phyloP scores from a whole-genome alignment of 2,329 filamentous ascomycete species.

The Gaeumannomyces tritici region DNA sequence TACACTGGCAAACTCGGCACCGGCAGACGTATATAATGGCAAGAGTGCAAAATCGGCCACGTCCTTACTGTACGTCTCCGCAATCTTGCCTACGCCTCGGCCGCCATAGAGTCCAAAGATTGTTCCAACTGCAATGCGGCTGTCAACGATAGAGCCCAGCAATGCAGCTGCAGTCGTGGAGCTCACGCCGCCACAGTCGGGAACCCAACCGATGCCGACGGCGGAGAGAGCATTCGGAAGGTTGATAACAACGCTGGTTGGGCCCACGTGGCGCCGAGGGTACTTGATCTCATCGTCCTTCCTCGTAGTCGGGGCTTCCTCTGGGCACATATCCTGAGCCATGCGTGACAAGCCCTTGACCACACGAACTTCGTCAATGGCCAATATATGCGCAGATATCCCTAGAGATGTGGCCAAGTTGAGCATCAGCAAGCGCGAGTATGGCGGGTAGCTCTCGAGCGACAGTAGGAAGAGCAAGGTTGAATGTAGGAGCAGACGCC shows the following conservation, averaged over 20 bases:
- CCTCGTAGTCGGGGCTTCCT: conserved; percentile 50
- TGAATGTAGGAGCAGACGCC: conserved; percentile 60
- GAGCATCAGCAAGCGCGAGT: conserved; percentile 63
- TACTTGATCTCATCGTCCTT: conserved; percentile 54
- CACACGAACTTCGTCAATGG: conserved; percentile 65
- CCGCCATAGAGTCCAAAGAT: conserved; percentile 89
- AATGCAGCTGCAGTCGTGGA: conserved; percentile 67
- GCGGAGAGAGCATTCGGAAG: conserved; percentile 69
- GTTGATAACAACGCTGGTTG: conserved; percentile 34
- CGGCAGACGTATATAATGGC: conserved; percentile 49
- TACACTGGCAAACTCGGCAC: conserved; percentile 34
- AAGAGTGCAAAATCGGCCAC: conserved; percentile 85
- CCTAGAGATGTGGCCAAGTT: conserved; percentile 61
- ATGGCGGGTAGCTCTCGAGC: conserved; percentile 66
- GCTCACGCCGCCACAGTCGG: conserved; percentile 68
- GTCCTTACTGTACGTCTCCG: conserved; percentile 79
- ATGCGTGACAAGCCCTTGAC: conserved; percentile 66
- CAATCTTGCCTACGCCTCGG: conserved; percentile 73
- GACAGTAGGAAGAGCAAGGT: conserved; percentile 65
- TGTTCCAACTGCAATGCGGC: conserved; percentile 68
- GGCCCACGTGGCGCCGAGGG: conserved; percentile 42
- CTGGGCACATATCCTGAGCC: conserved; percentile 55
- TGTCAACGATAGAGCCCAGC: conserved; percentile 71
- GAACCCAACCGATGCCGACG: conserved; percentile 69
- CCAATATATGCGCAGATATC: conserved; percentile 54